Evolutionary conservation across 768 basidiomycete species (phyloP).

Genomic region (Boletus sp.): DNA sequence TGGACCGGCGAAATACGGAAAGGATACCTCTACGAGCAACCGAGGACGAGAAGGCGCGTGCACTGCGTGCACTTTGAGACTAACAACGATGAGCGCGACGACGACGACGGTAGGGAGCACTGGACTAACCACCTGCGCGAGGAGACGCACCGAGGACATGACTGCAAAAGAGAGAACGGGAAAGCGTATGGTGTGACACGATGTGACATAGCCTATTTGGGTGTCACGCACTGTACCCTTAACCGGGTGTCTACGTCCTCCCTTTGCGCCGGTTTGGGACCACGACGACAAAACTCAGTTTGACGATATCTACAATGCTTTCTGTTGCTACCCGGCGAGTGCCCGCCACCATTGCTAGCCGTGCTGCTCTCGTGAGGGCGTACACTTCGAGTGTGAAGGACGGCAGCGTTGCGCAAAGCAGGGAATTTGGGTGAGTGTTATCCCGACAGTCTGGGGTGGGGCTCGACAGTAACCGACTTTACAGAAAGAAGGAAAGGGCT

Average conservation of each 20-base stretch:
- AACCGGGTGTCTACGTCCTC: not conserved
- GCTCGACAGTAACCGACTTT: not conserved
- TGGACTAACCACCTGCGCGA: constrained; percentile 49
- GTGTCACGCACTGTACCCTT: constrained; percentile 19
- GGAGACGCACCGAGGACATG: constrained; percentile 58
- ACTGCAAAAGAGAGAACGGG: constrained; percentile 38
- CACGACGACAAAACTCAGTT: not conserved
- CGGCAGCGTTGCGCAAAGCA: constrained; percentile 59
- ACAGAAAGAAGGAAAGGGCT: constrained; percentile 73
- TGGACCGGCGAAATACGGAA: constrained; percentile 28
- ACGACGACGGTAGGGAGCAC: not conserved
- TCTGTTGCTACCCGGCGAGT: constrained; percentile 37
- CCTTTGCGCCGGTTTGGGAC: not conserved
- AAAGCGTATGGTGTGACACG: constrained; percentile 46
- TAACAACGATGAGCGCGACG: constrained; percentile 25
- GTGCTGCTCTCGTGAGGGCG: constrained; percentile 31
- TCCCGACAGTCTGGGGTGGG: not conserved
- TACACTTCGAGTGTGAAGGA: constrained; percentile 44
- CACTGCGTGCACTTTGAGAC: constrained; percentile 44
- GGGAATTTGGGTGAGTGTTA: constrained; percentile 53
- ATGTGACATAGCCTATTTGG: constrained; percentile 26
- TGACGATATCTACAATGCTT: constrained; percentile 17
- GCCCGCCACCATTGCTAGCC: constrained; percentile 35
- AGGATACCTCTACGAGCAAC: constrained; percentile 58
- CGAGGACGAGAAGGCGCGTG: constrained; percentile 59